A percentile compares a stretch with the other conserved stretches of the same genome.
Evolutionary conservation across 495 filamentous ascomycete genomes (phyloP).

Genomic region (Patellaria atrata): DNA sequence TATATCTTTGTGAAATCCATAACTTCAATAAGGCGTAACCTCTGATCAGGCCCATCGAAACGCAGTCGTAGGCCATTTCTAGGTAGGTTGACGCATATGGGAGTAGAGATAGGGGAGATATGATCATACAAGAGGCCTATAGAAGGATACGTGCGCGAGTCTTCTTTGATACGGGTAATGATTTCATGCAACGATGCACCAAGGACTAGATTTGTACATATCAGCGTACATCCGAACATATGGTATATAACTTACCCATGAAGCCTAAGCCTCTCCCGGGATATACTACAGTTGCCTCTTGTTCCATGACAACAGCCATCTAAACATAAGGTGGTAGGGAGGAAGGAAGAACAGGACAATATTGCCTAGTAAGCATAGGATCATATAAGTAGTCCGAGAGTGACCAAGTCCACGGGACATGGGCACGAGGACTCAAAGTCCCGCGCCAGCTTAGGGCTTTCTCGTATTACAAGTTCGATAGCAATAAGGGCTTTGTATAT

Average conservation of each 20-base stretch:
- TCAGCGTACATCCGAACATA: background rate
- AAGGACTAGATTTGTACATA: constrained; percentile 61
- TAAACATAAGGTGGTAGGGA: no score
- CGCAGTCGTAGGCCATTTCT: constrained; percentile 76
- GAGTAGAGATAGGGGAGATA: constrained; percentile 51
- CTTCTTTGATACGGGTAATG: constrained; percentile 68
- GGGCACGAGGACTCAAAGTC: no score
- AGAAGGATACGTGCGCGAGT: constrained; percentile 64
- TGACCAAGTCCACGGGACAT: no score
- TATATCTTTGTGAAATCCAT: constrained; percentile 77
- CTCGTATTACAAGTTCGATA: no score
- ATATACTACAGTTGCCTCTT: no score
- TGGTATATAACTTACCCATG: constrained; percentile 41
- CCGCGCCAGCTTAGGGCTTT: no score
- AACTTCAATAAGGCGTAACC: constrained; percentile 79
- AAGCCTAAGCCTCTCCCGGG: constrained; percentile 68
- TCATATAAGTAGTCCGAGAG: no score
- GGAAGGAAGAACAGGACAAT: no score
- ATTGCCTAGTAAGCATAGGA: no score
- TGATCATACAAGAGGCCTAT: constrained; percentile 69
- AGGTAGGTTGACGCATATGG: constrained; percentile 58
- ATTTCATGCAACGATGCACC: constrained; percentile 84
- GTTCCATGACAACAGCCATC: no score
- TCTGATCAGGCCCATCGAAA: constrained; percentile 88
- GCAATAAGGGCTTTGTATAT: no score